Conservation (phyloP, 805 yeast species). For the Ogataea wickerhamii region DNA sequence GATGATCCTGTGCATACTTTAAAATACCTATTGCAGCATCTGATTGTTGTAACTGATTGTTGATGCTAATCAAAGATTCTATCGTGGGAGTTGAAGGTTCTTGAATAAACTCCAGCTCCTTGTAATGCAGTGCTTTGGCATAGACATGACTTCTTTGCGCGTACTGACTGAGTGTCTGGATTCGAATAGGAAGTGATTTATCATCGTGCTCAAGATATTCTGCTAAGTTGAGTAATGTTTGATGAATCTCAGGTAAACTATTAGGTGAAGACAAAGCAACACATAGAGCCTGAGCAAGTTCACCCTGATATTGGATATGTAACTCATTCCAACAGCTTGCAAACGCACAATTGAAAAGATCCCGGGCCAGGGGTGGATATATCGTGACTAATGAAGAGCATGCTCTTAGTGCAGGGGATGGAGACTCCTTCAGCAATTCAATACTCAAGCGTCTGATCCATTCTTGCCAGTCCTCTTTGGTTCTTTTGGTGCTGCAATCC, state of each 20-base stretch:
- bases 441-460: constrained; percentile 89
- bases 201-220: constrained; percentile 98
- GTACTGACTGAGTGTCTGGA: constrained; percentile 84
- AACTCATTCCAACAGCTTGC: constrained; percentile 94
- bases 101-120: constrained; percentile 89
- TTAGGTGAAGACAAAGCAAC: constrained; percentile 85
- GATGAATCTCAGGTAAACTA: constrained; percentile 94
- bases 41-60: constrained; percentile 90
- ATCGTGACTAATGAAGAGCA: constrained; percentile 87
- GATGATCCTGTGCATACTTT: constrained; percentile 89
- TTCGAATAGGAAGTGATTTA: constrained; percentile 86
- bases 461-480: constrained; percentile 96
- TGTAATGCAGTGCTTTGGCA: constrained; percentile 95
- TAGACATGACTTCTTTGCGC: constrained; percentile 96
- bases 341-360: constrained; percentile 89
- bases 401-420: constrained; percentile 90
- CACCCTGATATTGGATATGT: constrained; percentile 85
- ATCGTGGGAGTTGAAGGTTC: constrained; percentile 91
- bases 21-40: constrained; percentile 98
- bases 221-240: constrained; percentile 80
- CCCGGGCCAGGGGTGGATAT: constrained; percentile 83
- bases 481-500: constrained; percentile 86
- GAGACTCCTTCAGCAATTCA: constrained; percentile 84
- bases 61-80: constrained; percentile 87
- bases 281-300: constrained; percentile 78